Base-by-base conservation (phyloP, 371 early-diverging fungal genomes). In the Mucor piriformis region DNA sequence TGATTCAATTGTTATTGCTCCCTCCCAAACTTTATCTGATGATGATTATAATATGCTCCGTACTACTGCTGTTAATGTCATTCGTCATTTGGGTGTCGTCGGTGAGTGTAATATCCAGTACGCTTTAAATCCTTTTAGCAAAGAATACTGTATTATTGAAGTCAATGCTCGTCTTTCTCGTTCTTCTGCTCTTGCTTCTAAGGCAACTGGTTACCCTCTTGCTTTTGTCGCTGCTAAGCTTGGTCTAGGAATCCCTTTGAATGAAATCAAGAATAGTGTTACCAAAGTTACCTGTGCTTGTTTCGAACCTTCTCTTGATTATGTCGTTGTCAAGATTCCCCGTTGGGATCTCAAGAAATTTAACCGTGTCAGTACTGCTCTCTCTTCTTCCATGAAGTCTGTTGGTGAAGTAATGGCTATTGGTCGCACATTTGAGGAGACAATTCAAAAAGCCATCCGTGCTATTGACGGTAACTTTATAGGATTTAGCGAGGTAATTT, bases 51-150 rank as follows among this genome's bases (percentile, higher is more conserved):
- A 94, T 77, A 95, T 96, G 96, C 83, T 97, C 25, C 89, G 97
- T 66, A 85, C 92, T 3, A 90, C 95, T 1, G 95, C 94, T 24
- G 89, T 95, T 48, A 84, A 84, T 44, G 83, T 92, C 37, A 88
- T 92, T 50, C 87, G 92, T 59, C 92, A 91, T 64, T 73, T 97
- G 50, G 96, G 96, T 44, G 95, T 97, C 6, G 88, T 97, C 27
- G 97, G 97, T 63, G 97, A 97, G 79, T 97, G 97, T 86, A 97
- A 97, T 76, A 91, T 97, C 57, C 96, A 97, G 77, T 97, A 97
- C 63, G 96, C 96, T n/a, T 82, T 96, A 50, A 93, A 96, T 80
- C 97, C 97, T 23, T 74, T 87, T 64, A 85, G 89, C 59, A 87
- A 88, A 68, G 96, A 97, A 74, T 97, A 94, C 79, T 89, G 90